phyloP scores from a whole-genome alignment of 495 filamentous ascomycete species.

The Umbilicaria muhlenbergii region DNA sequence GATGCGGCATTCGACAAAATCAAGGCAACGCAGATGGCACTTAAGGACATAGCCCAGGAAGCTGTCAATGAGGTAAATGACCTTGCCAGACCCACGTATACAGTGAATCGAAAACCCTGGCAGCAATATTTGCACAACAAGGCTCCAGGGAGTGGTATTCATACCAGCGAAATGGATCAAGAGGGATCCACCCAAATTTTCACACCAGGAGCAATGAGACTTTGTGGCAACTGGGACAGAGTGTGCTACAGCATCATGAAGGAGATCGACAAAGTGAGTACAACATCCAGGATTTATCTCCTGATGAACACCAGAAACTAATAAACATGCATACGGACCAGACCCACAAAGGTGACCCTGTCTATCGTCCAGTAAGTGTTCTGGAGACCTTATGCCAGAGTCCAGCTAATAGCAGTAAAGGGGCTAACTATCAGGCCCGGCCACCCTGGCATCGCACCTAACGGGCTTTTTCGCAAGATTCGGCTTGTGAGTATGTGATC shows the following conservation, averaged over 20 bases:
- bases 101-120: slow-evolving; percentile 1
- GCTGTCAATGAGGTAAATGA: too few species aligned
- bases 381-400: too few species aligned
- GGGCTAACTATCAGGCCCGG: too few species aligned
- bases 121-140: slow-evolving; percentile 8
- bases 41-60: too few species aligned
- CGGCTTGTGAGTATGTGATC: too few species aligned
- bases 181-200: slow-evolving; percentile 3
- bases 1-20: too few species aligned
- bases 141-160: slow-evolving; percentile 1
- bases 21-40: too few species aligned
- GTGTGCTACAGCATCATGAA: not conserved
- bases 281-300: not conserved
- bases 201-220: not conserved
- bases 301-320: not conserved
- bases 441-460: too few species aligned
- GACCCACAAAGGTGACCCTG: too few species aligned
- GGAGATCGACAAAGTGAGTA: not conserved
- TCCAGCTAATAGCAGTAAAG: too few species aligned
- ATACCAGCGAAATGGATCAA: not conserved
- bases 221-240: not conserved
- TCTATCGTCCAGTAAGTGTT: too few species aligned
- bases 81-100: not conserved
- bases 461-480: too few species aligned
- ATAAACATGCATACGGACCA: not conserved